phyloP scores from a whole-genome alignment of 345 rosid species.

The Gossypium herbaceum region DNA sequence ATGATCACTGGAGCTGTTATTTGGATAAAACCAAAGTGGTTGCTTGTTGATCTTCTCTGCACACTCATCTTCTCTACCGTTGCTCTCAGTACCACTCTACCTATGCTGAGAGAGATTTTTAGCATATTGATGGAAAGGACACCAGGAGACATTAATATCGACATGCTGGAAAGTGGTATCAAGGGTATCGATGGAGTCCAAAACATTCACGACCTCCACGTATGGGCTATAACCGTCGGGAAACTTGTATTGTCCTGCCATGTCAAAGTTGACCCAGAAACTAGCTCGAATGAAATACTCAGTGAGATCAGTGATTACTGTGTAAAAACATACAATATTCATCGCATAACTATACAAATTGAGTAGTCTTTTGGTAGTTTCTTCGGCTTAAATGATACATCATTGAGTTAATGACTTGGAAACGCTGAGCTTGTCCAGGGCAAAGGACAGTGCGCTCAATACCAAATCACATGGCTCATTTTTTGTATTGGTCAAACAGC shows the following conservation, averaged over 20 bases:
- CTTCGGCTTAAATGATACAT: not conserved
- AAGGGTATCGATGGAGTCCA: constrained; percentile 49
- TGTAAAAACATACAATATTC: constrained; percentile 43
- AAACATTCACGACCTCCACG: constrained; percentile 62
- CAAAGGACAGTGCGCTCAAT: not conserved
- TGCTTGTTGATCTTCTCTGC: constrained; percentile 61
- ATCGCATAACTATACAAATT: constrained; percentile 68
- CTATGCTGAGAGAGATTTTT: constrained; percentile 55
- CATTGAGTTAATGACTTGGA: not conserved
- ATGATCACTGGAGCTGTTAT: constrained; percentile 73
- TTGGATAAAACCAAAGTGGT: constrained; percentile 63
- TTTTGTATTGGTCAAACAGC: not conserved
- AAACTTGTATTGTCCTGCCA: constrained; percentile 67
- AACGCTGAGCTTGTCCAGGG: not conserved
- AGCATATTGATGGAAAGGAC: constrained; percentile 64
- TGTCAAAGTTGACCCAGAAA: constrained; percentile 48
- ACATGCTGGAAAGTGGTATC: constrained; percentile 43
- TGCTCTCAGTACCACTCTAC: constrained; percentile 50
- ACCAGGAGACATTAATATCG: constrained; percentile 49
- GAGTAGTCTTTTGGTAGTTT: constrained; percentile 29
- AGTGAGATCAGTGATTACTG: constrained; percentile 48
- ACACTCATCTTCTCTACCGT: constrained; percentile 60
- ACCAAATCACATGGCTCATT: not conserved
- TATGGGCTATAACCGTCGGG: constrained; percentile 74
- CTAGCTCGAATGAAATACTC: constrained; percentile 42